A percentile compares a stretch with the other conserved stretches of the same genome.
Conservation (phyloP, 305 asterid genomes). For the Rubia peregrina region DNA sequence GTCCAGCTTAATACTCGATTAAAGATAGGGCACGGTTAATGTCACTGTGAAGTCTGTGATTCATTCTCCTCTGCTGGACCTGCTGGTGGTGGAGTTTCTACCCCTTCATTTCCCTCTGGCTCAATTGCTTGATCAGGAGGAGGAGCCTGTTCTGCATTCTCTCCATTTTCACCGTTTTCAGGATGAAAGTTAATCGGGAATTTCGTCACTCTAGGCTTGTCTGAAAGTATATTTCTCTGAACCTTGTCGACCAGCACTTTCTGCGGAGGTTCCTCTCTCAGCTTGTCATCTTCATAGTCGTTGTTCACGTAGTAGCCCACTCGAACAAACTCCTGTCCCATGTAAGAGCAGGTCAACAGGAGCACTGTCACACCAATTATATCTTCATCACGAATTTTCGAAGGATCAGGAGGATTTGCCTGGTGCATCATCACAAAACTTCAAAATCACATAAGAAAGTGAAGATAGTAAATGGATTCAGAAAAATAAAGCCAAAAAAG, state of each 20-base stretch:
- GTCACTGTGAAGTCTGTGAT: not conserved
- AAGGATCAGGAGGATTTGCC: constrained; percentile 93
- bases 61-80: constrained; percentile 30
- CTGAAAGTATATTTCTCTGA: constrained; percentile 68
- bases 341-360: constrained; percentile 75
- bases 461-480: constrained; percentile 10
- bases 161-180: constrained; percentile 54
- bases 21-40: not conserved
- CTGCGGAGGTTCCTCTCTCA: constrained; percentile 77
- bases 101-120: constrained; percentile 42
- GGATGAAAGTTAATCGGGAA: constrained; percentile 76
- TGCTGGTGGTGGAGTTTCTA: constrained; percentile 26
- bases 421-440: constrained; percentile 23
- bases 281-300: constrained; percentile 72
- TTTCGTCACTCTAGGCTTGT: constrained; percentile 84
- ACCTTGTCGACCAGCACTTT: constrained; percentile 66
- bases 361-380: constrained; percentile 89
- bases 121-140: constrained; percentile 41
- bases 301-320: constrained; percentile 88
- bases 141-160: constrained; percentile 56
- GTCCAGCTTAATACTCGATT: not conserved
- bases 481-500: not conserved
- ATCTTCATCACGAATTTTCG: constrained; percentile 88
- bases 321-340: constrained; percentile 82
- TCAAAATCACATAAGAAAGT: constrained; percentile 6